Conservation (phyloP, 306 rosid genomes). For the Quercus variabilis region DNA sequence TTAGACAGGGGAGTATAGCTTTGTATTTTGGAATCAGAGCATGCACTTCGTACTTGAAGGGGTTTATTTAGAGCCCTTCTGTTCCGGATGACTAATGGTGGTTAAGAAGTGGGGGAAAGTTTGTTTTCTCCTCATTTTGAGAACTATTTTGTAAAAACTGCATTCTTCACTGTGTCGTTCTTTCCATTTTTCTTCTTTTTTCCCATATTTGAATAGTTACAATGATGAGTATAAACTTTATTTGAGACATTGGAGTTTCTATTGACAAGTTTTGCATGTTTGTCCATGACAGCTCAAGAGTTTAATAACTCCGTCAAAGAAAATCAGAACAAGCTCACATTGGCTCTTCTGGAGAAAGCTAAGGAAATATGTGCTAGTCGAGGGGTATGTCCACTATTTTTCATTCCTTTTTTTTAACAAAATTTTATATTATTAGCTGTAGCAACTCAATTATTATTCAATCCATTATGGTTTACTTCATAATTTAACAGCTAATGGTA, state of each 20-base stretch:
- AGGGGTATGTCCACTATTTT: slow-evolving; percentile 31
- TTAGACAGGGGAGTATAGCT: not conserved
- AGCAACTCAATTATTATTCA: not conserved
- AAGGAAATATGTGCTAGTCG: slow-evolving; percentile 40
- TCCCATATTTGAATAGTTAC: not conserved
- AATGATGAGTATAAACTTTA: not conserved
- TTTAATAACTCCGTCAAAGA: slow-evolving; percentile 27
- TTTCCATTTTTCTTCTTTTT: not conserved
- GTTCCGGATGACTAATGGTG: not conserved
- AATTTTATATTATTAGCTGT: not conserved
- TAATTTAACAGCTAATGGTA: not conserved
- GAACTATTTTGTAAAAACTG: not conserved
- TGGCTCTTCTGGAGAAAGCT: slow-evolving; percentile 44
- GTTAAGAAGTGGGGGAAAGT: not conserved
- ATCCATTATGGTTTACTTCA: not conserved
- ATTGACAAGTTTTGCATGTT: not conserved
- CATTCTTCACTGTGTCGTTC: not conserved
- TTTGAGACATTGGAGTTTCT: not conserved
- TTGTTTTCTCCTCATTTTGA: not conserved
- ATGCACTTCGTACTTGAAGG: not conserved
- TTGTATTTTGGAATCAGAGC: not conserved
- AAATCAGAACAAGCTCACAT: slow-evolving; percentile 34
- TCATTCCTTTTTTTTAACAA: not conserved
- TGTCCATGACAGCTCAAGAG: slow-evolving; percentile 27
- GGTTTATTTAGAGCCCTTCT: not conserved